phyloP scores from a whole-genome alignment of 176 grass and related monocot species.

The Microstegium vimineum region DNA sequence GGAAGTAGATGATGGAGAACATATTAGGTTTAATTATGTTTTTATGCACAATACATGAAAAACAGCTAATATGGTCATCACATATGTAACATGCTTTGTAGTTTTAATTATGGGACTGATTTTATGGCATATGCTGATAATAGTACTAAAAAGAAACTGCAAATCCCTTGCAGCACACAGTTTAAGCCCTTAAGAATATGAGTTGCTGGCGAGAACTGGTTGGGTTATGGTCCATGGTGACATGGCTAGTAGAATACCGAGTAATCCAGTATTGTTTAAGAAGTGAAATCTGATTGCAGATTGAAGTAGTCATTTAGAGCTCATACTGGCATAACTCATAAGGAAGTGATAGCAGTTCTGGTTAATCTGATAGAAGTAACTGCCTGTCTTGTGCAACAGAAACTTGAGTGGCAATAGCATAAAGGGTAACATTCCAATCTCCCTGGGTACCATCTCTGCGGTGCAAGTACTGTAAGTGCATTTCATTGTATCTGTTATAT shows the following conservation, averaged over 20 bases:
- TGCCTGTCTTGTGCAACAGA: conserved; percentile 39
- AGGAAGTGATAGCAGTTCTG: background rate
- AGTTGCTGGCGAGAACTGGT: background rate
- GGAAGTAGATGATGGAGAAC: background rate
- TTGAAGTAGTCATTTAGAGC: background rate
- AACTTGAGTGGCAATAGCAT: conserved; percentile 93
- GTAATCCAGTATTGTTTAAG: background rate
- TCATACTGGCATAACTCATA: background rate
- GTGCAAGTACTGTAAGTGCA: conserved; percentile 83
- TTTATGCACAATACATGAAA: background rate
- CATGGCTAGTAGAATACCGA: background rate
- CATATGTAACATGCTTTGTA: background rate
- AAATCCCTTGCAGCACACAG: background rate
- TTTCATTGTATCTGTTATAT: background rate
- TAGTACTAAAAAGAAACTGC: background rate
- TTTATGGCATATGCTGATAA: background rate
- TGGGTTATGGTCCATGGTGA: background rate
- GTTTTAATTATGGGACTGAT: background rate
- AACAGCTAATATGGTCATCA: background rate
- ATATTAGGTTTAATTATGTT: background rate
- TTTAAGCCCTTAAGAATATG: background rate
- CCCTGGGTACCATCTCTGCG: conserved; percentile 66
- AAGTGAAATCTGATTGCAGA: background rate
- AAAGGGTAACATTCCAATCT: conserved; percentile 63
- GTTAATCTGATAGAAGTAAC: conserved; percentile 18